Base-by-base conservation (phyloP, 768 basidiomycete species). In the Russula compacta region DNA sequence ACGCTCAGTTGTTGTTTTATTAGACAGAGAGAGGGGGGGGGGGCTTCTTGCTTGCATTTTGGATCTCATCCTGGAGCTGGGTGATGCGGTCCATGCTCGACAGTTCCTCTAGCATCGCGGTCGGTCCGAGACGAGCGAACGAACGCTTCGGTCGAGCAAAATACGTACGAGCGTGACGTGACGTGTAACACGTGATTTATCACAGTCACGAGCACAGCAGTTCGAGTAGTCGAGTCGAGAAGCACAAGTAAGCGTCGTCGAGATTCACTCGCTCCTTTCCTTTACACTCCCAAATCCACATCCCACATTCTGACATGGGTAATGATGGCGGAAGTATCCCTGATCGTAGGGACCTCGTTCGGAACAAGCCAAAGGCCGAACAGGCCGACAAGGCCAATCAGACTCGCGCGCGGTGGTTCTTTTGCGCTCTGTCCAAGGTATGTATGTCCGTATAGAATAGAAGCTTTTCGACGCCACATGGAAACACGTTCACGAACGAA, bases 1-100 rank as follows among this genome's bases (percentile, higher is more conserved):
- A 35, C 24, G 24, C 14, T 57, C 36, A 48, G 56, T 24, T 38
- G 19, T 7, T n/a, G n/a, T n/a, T n/a, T n/a, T n/a, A n/a, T 21
- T 21, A 1, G 9, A 4, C 6, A n/a, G 42, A 15, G 19, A 12
- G 5, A 7, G 12, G 24, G 19, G 21, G 2, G 24, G n/a, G n/a
- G n/a, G n/a, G n/a, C n/a, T 3, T 3, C 24, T 29, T 29, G 24
- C 76, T 56, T 56, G 87, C 90, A 76, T 89, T 84, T 74, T 95
- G 92, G 61, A 93, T 92, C 74, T 89, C 89, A 83, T 95, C 88
- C 78, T 94, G 92, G 57, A 95, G 84, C 73, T 95, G 93, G 10
- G 93, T 94, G 73, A 95, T 89, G 75, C 92, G 86, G 80, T 95
- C 92, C 93, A 94, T 94, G 78, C 90, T 85, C 73, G 89, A 83